phyloP scores from a whole-genome alignment of 192 early-diverging fungal species.

The Backusella tuberculispora region DNA sequence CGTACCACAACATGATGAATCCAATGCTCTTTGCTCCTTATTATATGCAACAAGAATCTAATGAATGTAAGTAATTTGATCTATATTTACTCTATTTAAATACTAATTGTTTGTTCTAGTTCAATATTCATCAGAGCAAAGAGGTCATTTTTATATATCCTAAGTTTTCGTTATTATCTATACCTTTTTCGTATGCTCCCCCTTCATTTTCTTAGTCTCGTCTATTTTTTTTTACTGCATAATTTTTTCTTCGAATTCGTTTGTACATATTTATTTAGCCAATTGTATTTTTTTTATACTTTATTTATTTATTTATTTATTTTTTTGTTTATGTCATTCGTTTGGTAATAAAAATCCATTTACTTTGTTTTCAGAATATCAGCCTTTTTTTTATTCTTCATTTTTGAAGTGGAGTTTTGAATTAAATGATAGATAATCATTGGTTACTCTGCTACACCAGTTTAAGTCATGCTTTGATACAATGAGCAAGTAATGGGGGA shows the following conservation, averaged over 20 bases:
- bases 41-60: background rate
- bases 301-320: constrained; percentile 1
- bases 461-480: background rate
- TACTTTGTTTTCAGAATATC: background rate
- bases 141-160: background rate
- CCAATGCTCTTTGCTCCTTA: constrained; percentile 22
- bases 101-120: background rate
- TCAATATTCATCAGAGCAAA: constrained; percentile 8
- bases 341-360: background rate
- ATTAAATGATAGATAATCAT: background rate
- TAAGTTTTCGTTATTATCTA: background rate
- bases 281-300: background rate
- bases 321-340: background rate
- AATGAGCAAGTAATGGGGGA: background rate
- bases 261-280: constrained; percentile 8
- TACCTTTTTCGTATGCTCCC: background rate
- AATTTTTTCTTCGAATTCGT: background rate
- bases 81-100: background rate
- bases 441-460: background rate
- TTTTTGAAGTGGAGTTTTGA: background rate
- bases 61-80: background rate
- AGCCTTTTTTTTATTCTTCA: background rate
- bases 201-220: background rate
- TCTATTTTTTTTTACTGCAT: background rate
- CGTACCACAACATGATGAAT: constrained; percentile 19